Percentiles rank a stretch among this genome's conserved stretches.
Conservation (phyloP, 257 asterid species). For the Solanum medicagineum region DNA sequence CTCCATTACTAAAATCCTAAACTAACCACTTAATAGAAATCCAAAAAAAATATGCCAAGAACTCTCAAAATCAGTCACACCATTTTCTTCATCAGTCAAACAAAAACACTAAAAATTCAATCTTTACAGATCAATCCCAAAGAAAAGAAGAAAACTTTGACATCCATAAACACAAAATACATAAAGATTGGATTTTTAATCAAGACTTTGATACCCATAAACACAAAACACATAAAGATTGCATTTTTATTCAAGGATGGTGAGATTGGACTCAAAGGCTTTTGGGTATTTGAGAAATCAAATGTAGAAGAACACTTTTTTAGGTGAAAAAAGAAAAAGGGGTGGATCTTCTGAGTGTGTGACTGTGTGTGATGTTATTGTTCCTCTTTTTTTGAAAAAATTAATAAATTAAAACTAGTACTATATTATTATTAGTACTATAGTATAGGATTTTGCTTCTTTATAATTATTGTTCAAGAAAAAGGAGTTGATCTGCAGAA, state of each 20-base stretch:
- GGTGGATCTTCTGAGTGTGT: not conserved
- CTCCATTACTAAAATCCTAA: conserved; percentile 35
- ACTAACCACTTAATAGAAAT: conserved; percentile 6
- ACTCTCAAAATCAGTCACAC: not conserved
- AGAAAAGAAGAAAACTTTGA: not conserved
- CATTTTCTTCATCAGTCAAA: not conserved
- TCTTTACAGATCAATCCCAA: not conserved
- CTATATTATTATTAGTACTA: not conserved
- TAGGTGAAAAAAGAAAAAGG: not conserved
- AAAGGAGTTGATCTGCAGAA: not conserved
- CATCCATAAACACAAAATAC: conserved; percentile 8
- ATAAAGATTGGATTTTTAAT: not conserved
- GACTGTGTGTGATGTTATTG: not conserved
- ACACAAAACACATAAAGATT: conserved; percentile 1
- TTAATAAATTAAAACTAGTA: not conserved
- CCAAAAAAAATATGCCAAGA: not conserved
- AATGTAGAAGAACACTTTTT: not conserved
- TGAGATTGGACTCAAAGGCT: not conserved
- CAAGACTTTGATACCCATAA: conserved; percentile 2
- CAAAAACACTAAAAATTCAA: not conserved
- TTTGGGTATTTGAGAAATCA: not conserved
- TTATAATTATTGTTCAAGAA: not conserved
- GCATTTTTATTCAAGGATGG: not conserved
- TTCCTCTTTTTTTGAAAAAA: not conserved
- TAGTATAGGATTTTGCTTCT: not conserved